Evolutionary conservation across 768 basidiomycete species (phyloP).

Genomic region (Butyriboletus loyo): DNA sequence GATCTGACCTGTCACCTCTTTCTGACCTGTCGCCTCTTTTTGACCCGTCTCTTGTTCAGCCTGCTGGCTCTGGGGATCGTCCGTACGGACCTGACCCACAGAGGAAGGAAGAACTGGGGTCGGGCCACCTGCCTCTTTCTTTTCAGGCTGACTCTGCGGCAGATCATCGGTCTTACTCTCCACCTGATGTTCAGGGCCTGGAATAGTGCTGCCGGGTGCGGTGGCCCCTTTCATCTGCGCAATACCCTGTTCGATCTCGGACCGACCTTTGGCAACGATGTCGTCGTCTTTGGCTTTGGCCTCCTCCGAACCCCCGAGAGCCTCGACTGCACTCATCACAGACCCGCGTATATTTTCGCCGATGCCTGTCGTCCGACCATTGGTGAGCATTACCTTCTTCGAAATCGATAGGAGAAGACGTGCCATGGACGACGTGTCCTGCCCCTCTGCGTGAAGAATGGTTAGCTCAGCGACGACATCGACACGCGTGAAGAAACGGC

Average conservation of each 20-base stretch:
- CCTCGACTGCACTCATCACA: constrained; percentile 39
- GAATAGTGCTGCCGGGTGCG: background rate
- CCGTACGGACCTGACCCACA: no score
- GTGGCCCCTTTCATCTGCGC: constrained; percentile 25
- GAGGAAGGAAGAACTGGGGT: no score
- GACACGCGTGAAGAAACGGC: background rate
- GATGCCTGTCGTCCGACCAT: constrained; percentile 30
- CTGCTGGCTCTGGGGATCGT: background rate
- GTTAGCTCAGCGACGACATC: background rate
- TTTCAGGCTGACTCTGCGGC: background rate
- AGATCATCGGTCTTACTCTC: background rate
- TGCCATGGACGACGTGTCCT: constrained; percentile 37
- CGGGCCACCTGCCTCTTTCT: background rate
- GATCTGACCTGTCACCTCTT: background rate
- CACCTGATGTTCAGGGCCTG: background rate
- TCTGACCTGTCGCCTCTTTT: background rate
- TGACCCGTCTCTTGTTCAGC: background rate
- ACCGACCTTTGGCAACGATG: constrained; percentile 35
- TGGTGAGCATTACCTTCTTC: background rate
- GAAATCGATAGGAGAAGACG: background rate
- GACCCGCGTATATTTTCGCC: constrained; percentile 47
- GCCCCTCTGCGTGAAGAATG: constrained; percentile 29
- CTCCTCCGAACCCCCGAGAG: constrained; percentile 22
- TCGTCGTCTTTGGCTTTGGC: constrained; percentile 34
- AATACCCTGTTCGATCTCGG: constrained; percentile 41